These are phyloP conservation scores for Scheffersomyces stambukii DNA, from an alignment of 1,139 yeast genomes.

Conservation along the genomic window DNA sequence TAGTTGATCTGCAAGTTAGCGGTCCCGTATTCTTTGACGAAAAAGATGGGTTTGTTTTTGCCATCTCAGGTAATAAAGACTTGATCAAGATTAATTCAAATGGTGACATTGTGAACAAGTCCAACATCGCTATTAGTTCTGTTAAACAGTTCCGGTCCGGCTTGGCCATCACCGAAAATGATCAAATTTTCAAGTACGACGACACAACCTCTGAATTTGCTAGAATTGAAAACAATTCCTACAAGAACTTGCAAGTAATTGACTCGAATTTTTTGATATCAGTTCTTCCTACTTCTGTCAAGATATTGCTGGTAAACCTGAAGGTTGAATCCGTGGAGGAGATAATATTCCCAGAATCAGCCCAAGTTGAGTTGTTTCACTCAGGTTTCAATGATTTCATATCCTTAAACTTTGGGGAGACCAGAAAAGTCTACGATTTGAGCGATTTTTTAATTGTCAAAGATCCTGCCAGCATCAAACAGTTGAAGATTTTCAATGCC, in stretches of 20 bases:
- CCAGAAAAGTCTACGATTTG: constrained; percentile 23
- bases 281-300: constrained; percentile 4
- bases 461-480: constrained; percentile 14
- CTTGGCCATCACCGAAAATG: constrained; percentile 14
- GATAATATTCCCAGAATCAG: constrained; percentile 3
- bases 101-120: constrained; percentile 5
- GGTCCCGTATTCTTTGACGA: constrained; percentile 4
- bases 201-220: constrained; percentile 6
- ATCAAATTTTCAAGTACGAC: constrained; percentile 14
- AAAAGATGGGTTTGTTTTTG: constrained; percentile 10
- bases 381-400: constrained; percentile 17
- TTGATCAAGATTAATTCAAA: constrained; percentile 10
- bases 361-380: constrained; percentile 8
- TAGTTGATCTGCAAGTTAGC: neutral
- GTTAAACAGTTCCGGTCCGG: constrained; percentile 18
- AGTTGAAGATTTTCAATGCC: constrained; percentile 10
- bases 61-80: constrained; percentile 11
- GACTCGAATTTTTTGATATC: constrained; percentile 11
- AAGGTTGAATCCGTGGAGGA: constrained; percentile 6
- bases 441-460: constrained; percentile 22
- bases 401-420: constrained; percentile 4
- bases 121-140: constrained; percentile 7
- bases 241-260: constrained; percentile 10
- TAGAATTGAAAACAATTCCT: constrained; percentile 10
- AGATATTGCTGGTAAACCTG: constrained; percentile 6